phyloP scores from a whole-genome alignment of 352 stramenopile genomes.

The Pythium grandisporangium region DNA sequence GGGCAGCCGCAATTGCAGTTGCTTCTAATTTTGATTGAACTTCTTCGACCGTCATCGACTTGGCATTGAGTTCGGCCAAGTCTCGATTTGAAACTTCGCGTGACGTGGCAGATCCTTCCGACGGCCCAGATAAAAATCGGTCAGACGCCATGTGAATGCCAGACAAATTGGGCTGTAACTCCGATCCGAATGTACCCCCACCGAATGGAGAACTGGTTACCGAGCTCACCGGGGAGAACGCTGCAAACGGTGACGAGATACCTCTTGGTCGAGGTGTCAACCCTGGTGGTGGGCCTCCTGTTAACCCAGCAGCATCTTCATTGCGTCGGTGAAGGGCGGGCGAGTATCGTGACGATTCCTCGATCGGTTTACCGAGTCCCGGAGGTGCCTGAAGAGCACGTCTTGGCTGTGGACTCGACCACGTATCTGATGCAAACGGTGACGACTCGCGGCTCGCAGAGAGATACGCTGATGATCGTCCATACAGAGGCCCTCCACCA shows the following conservation, averaged over 20 bases:
- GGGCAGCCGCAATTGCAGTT: conserved; percentile 10
- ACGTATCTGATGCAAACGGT: conserved; percentile 8
- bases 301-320: background rate
- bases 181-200: background rate
- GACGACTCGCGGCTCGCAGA: conserved; percentile 12
- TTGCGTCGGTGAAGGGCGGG: background rate
- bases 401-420: conserved; percentile 14
- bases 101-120: background rate
- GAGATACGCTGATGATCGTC: background rate
- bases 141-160: background rate
- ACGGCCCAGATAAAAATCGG: background rate
- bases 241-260: conserved; percentile 3
- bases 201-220: conserved; percentile 2
- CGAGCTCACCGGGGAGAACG: conserved; percentile 1
- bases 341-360: background rate
- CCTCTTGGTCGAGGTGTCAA: too few relatives aligned
- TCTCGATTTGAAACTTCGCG: conserved; percentile 27
- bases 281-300: too few relatives aligned
- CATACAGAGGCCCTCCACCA: conserved; percentile 1
- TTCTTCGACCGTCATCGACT: conserved; percentile 46
- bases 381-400: conserved; percentile 36
- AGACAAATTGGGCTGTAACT: background rate
- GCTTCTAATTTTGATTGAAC: conserved; percentile 16
- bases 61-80: conserved; percentile 59
- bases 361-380: conserved; percentile 21